phyloP scores from a whole-genome alignment of 1,284 basidiomycete genomes.

The Austroboletus novae-zelandiae region DNA sequence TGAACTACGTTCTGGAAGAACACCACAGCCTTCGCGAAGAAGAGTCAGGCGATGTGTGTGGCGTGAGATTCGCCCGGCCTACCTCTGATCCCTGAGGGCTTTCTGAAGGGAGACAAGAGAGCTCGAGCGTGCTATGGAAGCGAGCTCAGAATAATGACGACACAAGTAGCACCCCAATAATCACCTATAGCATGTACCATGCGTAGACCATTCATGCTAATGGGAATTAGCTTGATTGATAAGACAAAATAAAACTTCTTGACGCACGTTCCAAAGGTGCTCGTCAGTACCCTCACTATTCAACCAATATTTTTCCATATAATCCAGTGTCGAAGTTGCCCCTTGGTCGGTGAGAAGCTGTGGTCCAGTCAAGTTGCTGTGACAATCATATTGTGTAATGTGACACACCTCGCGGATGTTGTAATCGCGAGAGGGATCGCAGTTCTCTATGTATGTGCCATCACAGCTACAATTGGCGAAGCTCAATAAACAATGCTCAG shows the following conservation, averaged over 20 bases:
- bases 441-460: constrained; percentile 57
- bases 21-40: constrained; percentile 53
- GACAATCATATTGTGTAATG: constrained; percentile 14
- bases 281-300: constrained; percentile 61
- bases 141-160: constrained; percentile 4
- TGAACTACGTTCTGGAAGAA: constrained; percentile 68
- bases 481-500: constrained; percentile 43
- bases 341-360: constrained; percentile 62
- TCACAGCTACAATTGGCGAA: constrained; percentile 53
- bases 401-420: constrained; percentile 51
- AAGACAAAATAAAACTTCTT: constrained; percentile 41
- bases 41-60: constrained; percentile 5
- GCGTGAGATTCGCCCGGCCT: background rate
- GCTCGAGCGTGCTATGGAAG: constrained; percentile 52
- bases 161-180: background rate
- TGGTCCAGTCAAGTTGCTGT: background rate
- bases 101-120: constrained; percentile 57
- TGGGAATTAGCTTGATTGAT: constrained; percentile 9
- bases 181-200: constrained; percentile 75
- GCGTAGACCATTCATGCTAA: constrained; percentile 68
- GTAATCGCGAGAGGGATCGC: constrained; percentile 64
- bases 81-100: constrained; percentile 61
- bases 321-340: constrained; percentile 58
- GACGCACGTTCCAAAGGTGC: constrained; percentile 65
- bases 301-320: constrained; percentile 71